Conservation (phyloP, 2,329 filamentous ascomycete species). For the Alternaria novae-zelandiae region DNA sequence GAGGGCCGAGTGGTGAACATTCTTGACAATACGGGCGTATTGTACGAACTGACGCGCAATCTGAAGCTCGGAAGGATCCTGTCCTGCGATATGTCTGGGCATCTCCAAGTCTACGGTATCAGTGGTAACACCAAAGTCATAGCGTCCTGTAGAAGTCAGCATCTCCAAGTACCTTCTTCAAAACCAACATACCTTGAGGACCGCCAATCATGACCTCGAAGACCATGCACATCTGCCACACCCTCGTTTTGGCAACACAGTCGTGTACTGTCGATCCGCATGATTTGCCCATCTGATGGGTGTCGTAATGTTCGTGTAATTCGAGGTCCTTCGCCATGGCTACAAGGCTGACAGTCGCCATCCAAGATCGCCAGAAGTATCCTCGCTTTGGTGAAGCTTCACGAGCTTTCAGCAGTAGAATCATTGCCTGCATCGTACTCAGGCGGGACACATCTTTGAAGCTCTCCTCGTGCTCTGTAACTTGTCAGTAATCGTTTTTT, state of each 20-base stretch:
- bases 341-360: constrained; percentile 88
- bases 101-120: constrained; percentile 78
- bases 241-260: constrained; percentile 81
- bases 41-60: constrained; percentile 85
- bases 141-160: constrained; percentile 59
- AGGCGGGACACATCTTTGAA: constrained; percentile 92
- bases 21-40: constrained; percentile 76
- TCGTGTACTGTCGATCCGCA: constrained; percentile 76
- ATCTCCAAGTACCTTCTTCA: background rate
- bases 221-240: constrained; percentile 88
- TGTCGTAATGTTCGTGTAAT: constrained; percentile 82
- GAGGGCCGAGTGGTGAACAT: constrained; percentile 77
- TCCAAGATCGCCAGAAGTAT: constrained; percentile 98
- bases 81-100: constrained; percentile 66
- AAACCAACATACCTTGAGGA: constrained; percentile 73
- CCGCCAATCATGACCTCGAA: constrained; percentile 93
- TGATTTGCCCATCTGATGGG: constrained; percentile 72
- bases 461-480: constrained; percentile 81
- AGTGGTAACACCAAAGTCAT: constrained; percentile 76
- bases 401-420: constrained; percentile 87
- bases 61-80: constrained; percentile 77
- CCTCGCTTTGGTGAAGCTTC: constrained; percentile 92
- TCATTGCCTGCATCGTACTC: constrained; percentile 87
- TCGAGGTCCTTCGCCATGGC: constrained; percentile 93
- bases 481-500: constrained; percentile 18